phyloP scores from a whole-genome alignment of 306 rosid genomes.

The Pueraria montana region DNA sequence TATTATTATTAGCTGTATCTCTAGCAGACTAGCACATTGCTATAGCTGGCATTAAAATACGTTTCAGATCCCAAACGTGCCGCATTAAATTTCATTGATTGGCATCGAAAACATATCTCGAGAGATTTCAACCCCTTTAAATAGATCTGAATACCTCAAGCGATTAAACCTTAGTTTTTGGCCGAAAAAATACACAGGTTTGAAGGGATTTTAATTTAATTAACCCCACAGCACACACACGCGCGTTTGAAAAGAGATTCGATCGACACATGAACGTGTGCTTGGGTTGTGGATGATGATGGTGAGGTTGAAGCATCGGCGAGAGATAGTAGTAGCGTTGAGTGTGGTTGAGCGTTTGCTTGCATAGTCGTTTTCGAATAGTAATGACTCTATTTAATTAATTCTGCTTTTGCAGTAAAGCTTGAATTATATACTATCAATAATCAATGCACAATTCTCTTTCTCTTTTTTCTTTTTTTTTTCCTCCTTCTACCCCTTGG shows the following conservation, averaged over 20 bases:
- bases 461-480: not conserved
- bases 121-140: too few species aligned
- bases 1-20: not conserved
- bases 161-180: too few species aligned
- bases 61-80: conserved; percentile 38
- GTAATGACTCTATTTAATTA: conserved; percentile 56
- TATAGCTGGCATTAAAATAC: conserved; percentile 24
- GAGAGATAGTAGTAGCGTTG: conserved; percentile 27
- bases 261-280: conserved; percentile 8
- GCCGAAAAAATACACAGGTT: too few species aligned
- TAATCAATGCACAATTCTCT: not conserved
- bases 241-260: not conserved
- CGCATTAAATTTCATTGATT: conserved; percentile 7
- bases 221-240: not conserved
- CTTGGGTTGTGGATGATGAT: not conserved
- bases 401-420: conserved; percentile 49
- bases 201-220: not conserved
- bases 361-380: conserved; percentile 84
- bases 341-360: conserved; percentile 59
- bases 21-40: not conserved
- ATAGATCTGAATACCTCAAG: too few species aligned
- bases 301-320: not conserved
- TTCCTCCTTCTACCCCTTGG: not conserved
- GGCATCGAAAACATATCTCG: too few species aligned
- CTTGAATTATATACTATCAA: not conserved